Percentiles rank a stretch among this genome's conserved stretches.
phyloP scores from a whole-genome alignment of 108 stramenopile genomes.

The Stephanodiscus minutulus region DNA sequence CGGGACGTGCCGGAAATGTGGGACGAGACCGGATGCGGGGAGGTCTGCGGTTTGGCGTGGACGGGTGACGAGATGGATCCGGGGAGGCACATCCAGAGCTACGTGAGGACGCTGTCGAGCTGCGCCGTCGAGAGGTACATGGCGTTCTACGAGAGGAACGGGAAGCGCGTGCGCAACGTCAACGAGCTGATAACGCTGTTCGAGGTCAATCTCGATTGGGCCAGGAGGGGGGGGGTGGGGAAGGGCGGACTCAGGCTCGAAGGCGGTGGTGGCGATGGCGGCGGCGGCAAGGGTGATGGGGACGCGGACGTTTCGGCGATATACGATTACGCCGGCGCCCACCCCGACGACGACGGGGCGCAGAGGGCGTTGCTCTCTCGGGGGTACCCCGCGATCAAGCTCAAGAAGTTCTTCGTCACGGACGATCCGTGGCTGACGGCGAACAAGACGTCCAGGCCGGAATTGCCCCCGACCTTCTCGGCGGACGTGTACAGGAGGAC shows the following conservation, averaged over 20 bases:
- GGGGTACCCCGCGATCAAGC: constrained; percentile 46
- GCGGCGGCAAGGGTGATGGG: neutral
- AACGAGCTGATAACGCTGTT: constrained; percentile 39
- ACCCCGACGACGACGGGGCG: constrained; percentile 35
- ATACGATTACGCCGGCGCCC: constrained; percentile 38
- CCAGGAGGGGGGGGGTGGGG: neutral
- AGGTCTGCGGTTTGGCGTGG: constrained; percentile 44
- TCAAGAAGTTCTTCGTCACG: constrained; percentile 46
- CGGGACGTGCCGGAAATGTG: constrained; percentile 25
- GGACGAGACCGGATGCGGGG: constrained; percentile 17
- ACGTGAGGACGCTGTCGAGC: constrained; percentile 24
- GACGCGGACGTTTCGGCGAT: constrained; percentile 15
- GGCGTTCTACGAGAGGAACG: constrained; percentile 2
- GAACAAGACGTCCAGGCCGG: constrained; percentile 6
- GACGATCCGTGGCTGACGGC: constrained; percentile 33
- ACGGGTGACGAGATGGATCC: constrained; percentile 16
- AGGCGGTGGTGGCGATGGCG: neutral
- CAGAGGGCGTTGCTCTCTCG: constrained; percentile 23
- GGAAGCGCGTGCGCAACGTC: constrained; percentile 13
- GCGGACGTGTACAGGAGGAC: constrained; percentile 17
- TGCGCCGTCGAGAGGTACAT: constrained; percentile 25
- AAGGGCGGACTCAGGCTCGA: neutral
- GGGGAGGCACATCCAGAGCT: constrained; percentile 33
- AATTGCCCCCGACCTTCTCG: constrained; percentile 33
- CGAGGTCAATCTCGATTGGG: constrained; percentile 40